These are phyloP conservation scores for Leishmania tropica DNA, from an alignment of 208 protist species.

Conservation along the genomic window DNA sequence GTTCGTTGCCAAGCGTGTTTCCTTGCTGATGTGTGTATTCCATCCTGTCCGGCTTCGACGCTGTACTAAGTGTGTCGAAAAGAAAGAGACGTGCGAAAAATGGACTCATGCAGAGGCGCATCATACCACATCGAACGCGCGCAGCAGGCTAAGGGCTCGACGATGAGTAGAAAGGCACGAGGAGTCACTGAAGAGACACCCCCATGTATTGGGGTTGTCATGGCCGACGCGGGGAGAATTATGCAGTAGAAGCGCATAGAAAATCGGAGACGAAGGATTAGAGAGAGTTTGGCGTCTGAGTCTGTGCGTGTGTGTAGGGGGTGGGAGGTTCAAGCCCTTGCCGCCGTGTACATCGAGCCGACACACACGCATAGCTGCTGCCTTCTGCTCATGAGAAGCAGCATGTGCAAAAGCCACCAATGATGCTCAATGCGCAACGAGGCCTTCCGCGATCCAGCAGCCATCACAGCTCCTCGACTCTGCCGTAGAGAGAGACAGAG, in stretches of 20 bases:
- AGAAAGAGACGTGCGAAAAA: background rate
- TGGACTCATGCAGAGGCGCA: background rate
- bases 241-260: background rate
- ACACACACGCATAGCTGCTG: background rate
- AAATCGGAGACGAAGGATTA: background rate
- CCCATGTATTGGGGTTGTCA: background rate
- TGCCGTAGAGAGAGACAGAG: background rate
- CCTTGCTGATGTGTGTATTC: background rate
- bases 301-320: background rate
- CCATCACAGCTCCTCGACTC: background rate
- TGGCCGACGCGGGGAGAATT: background rate
- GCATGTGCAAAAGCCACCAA: background rate
- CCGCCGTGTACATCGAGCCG: background rate
- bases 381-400: background rate
- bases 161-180: background rate
- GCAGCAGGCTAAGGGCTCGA: background rate
- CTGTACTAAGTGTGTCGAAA: background rate
- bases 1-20: background rate
- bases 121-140: background rate
- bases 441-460: background rate
- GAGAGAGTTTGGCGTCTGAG: background rate
- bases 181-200: background rate
- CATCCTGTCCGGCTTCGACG: background rate
- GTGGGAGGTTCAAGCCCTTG: too few species aligned
- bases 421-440: background rate